phyloP scores from a whole-genome alignment of 1,284 basidiomycete species.

The Tylopilus orsonianus region DNA sequence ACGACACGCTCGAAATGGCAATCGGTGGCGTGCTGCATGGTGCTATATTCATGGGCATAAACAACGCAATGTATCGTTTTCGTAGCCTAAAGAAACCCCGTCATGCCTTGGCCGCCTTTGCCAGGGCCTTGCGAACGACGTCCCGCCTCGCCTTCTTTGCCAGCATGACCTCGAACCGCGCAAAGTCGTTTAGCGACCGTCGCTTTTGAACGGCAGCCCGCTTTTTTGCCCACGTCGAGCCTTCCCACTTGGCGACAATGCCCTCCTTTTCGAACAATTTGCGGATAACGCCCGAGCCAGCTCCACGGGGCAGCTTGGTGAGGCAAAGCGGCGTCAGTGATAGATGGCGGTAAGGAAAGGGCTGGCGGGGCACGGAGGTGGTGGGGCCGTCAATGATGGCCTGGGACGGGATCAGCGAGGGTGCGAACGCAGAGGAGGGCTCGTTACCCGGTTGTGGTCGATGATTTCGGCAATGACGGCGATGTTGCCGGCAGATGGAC shows the following conservation, averaged over 20 bases:
- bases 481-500: conserved; percentile 85
- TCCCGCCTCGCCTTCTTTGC: conserved; percentile 77
- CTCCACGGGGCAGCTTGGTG: conserved; percentile 84
- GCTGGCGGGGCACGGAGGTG: conserved; percentile 89
- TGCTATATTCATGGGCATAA: too few relatives aligned
- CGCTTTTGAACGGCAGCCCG: conserved; percentile 77
- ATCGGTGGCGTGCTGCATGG: too few relatives aligned
- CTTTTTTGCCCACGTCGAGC: conserved; percentile 90
- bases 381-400: conserved; percentile 95
- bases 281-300: conserved; percentile 80
- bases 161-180: conserved; percentile 78
- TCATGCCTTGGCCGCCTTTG: conserved; percentile 37
- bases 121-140: conserved; percentile 62
- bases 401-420: conserved; percentile 40
- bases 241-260: conserved; percentile 78
- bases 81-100: too few relatives aligned
- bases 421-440: neutral
- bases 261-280: conserved; percentile 87
- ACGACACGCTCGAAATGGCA: conserved; percentile 14
- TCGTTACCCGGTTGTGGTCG: conserved; percentile 91
- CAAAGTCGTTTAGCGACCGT: conserved; percentile 86
- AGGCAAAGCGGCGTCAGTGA: conserved; percentile 88
- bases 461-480: conserved; percentile 98
- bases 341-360: conserved; percentile 90
- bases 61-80: too few relatives aligned